A percentile compares a stretch with the other conserved stretches of the same genome.
These are phyloP conservation scores for Singerocomus inundabilis DNA, from an alignment of 1,284 basidiomycete species.

Conservation along the genomic window DNA sequence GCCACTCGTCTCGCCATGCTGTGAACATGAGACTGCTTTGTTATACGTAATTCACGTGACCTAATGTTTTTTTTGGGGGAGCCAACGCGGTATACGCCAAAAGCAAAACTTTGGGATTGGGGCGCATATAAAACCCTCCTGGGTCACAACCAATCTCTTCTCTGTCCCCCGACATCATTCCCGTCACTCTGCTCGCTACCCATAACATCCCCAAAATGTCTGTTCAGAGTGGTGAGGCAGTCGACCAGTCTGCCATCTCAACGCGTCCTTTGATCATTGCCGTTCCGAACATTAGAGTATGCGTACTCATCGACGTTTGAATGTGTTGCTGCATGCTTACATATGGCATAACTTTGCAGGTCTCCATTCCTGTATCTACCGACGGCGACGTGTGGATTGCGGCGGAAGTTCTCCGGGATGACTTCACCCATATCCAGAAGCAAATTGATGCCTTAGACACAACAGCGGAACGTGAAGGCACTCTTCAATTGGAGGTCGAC, in stretches of 20 bases:
- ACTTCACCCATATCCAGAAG: slow-evolving; percentile 71
- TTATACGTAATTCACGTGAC: slow-evolving; percentile 32
- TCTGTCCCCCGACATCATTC: slow-evolving; percentile 1
- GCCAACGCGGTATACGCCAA: slow-evolving; percentile 16
- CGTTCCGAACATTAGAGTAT: slow-evolving; percentile 63
- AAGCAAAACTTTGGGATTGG: slow-evolving; percentile 36
- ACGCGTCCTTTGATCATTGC: slow-evolving; percentile 66
- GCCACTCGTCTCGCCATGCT: too few relatives aligned
- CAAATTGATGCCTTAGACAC: slow-evolving; percentile 53
- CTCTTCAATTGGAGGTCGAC: slow-evolving; percentile 66
- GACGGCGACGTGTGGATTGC: slow-evolving; percentile 80
- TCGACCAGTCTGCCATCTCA: slow-evolving; percentile 39
- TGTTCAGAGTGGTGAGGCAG: slow-evolving; percentile 29
- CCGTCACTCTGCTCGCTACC: slow-evolving; percentile 1
- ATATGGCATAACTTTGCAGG: slow-evolving; percentile 38
- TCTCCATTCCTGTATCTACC: slow-evolving; percentile 83
- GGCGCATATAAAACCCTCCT: slow-evolving; percentile 28
- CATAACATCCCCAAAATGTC: slow-evolving; percentile 29
- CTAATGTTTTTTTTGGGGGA: slow-evolving; percentile 31
- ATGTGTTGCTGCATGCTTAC: slow-evolving; percentile 11
- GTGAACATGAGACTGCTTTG: background rate
- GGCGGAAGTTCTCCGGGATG: slow-evolving; percentile 84
- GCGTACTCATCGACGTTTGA: slow-evolving; percentile 33
- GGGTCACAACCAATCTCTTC: slow-evolving; percentile 5
- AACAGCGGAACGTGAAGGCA: slow-evolving; percentile 51